Conservation (phyloP, 2,329 filamentous ascomycete genomes). For the Aspergillus viridinutans region DNA sequence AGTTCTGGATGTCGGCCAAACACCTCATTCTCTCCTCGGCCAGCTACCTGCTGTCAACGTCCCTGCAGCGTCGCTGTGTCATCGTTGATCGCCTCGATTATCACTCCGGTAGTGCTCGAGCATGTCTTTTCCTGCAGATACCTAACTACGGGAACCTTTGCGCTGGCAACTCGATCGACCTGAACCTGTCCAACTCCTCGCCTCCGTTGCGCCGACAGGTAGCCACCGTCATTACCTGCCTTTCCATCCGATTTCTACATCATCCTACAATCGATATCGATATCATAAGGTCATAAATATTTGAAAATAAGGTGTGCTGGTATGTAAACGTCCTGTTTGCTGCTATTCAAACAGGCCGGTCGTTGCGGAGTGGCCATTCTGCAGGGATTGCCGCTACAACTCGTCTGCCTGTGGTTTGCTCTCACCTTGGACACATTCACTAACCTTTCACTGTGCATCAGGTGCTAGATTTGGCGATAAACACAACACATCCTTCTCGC, state of each 20-base stretch:
- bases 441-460: background rate
- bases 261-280: background rate
- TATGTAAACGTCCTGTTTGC: conserved; percentile 4
- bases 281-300: background rate
- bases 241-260: background rate
- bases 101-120: conserved; percentile 5
- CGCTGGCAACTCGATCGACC: conserved; percentile 13
- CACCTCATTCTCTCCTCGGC: conserved; percentile 11
- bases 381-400: conserved; percentile 8
- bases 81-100: conserved; percentile 7
- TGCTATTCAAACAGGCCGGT: background rate
- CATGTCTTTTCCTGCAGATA: conserved; percentile 8
- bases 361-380: background rate
- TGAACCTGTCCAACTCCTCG: conserved; percentile 13
- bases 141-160: conserved; percentile 13
- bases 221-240: background rate
- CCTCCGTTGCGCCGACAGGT: conserved; percentile 15
- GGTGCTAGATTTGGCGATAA: background rate
- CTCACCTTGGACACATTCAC: conserved; percentile 4
- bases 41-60: conserved; percentile 4
- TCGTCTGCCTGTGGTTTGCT: conserved; percentile 5
- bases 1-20: conserved; percentile 15
- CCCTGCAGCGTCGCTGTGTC: conserved; percentile 1
- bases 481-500: background rate
- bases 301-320: conserved; percentile 1